These are phyloP conservation scores for Hibiscus tridactylites DNA, from an alignment of 345 rosid species.

Conservation along the genomic window DNA sequence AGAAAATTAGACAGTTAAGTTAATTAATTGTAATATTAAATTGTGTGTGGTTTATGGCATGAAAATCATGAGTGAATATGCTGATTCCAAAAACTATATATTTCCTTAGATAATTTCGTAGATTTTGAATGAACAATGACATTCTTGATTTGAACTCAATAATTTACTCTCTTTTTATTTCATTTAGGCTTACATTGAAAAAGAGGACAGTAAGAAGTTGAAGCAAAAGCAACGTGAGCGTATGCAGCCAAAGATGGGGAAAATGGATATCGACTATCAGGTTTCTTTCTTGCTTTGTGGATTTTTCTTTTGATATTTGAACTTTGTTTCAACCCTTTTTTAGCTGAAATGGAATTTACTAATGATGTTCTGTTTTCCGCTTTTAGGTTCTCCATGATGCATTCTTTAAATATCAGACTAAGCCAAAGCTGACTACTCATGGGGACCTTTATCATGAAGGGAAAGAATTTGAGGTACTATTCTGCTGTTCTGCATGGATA, in stretches of 20 bases:
- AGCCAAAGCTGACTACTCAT: conserved; percentile 83
- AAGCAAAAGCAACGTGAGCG: conserved; percentile 99
- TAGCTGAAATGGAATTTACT: not conserved
- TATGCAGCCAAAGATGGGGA: conserved; percentile 99
- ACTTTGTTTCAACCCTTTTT: conserved; percentile 3
- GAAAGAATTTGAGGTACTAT: conserved; percentile 87
- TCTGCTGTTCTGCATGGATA: not conserved
- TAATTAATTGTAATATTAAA: conserved; percentile 2
- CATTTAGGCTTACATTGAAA: conserved; percentile 93
- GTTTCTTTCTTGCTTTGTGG: conserved; percentile 24
- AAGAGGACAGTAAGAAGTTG: conserved; percentile 93
- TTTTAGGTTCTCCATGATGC: conserved; percentile 98
- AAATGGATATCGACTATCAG: conserved; percentile 99
- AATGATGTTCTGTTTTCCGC: conserved; percentile 4
- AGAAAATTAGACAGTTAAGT: conserved; percentile 97
- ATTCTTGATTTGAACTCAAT: no score
- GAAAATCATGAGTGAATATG: conserved; percentile 70
- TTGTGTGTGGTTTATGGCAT: not conserved
- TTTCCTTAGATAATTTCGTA: no score
- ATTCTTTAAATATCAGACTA: conserved; percentile 94
- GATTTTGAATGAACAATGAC: not conserved
- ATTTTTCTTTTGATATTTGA: conserved; percentile 1
- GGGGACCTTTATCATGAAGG: conserved; percentile 98
- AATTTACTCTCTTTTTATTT: not conserved
- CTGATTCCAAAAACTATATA: conserved; percentile 20